Conservation (phyloP, 179 eudicot genomes). For the Carnegiea gigantea region DNA sequence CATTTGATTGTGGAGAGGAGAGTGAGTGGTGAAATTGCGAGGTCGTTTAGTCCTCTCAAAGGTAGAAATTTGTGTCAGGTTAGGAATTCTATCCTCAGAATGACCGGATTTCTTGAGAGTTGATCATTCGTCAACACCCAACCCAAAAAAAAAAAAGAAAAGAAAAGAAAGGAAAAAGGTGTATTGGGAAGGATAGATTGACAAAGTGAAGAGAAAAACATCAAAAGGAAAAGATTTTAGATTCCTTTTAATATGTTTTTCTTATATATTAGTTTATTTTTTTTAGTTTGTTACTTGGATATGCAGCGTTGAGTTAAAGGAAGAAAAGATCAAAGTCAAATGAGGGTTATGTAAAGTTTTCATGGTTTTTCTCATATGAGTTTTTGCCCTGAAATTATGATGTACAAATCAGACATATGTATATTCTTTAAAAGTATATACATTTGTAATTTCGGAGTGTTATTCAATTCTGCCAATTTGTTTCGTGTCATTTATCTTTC, state of each 20-base stretch:
- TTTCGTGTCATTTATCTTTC: neutral
- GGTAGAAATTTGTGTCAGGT: slow-evolving; percentile 32
- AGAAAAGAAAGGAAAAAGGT: neutral
- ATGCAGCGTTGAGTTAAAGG: neutral
- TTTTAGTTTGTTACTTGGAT: neutral
- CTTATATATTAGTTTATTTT: neutral
- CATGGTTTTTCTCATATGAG: slow-evolving; percentile 24
- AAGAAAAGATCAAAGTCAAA: neutral
- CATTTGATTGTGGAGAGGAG: slow-evolving; percentile 35
- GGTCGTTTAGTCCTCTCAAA: slow-evolving; percentile 37
- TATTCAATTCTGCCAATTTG: too few relatives aligned
- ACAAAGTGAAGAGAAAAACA: neutral
- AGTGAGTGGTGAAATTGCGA: slow-evolving; percentile 31
- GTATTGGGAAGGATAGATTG: neutral
- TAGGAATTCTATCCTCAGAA: slow-evolving; percentile 31
- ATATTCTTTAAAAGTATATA: neutral
- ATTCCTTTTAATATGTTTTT: too few relatives aligned
- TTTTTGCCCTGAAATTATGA: slow-evolving; percentile 23
- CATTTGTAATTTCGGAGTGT: neutral
- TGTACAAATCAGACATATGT: neutral
- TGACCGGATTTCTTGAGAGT: slow-evolving; percentile 38
- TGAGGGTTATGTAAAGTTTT: neutral
- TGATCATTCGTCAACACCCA: slow-evolving; percentile 1
- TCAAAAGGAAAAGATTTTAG: neutral
- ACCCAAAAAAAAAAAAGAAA: too few relatives aligned